Evolutionary conservation across 352 stramenopile species (phyloP).

Genomic region (Globisporangium alternatum): DNA sequence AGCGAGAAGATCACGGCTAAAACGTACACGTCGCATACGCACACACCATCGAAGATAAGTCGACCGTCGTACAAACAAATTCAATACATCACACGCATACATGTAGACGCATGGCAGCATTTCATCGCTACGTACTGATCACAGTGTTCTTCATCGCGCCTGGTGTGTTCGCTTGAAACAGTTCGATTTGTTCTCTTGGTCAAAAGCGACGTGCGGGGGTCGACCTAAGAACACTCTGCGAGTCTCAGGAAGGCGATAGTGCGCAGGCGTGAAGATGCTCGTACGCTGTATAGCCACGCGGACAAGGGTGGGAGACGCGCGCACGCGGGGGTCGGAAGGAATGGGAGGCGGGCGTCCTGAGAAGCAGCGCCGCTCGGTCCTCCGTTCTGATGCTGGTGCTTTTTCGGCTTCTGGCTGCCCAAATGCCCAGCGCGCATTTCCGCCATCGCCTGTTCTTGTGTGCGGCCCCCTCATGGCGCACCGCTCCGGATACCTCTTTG

Average conservation of each 20-base stretch:
- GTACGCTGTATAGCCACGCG: not conserved
- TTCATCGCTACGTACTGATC: constrained; percentile 41
- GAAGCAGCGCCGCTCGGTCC: not conserved
- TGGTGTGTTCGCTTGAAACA: not conserved
- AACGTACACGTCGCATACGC: constrained; percentile 4
- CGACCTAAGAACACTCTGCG: not conserved
- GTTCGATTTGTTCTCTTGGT: not conserved
- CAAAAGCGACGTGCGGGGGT: not conserved
- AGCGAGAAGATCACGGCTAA: constrained; percentile 78
- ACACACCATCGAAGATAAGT: constrained; percentile 13
- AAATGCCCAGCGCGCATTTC: constrained; percentile 3
- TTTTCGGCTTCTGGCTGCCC: not conserved
- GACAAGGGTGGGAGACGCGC: too few relatives aligned
- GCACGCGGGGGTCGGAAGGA: not conserved
- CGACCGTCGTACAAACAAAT: not conserved
- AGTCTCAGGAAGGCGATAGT: not conserved
- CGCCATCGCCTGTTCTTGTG: not conserved
- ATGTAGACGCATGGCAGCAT: not conserved
- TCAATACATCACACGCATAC: not conserved
- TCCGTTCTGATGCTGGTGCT: not conserved
- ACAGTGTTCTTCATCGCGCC: constrained; percentile 71
- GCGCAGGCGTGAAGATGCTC: not conserved
- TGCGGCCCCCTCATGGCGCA: not conserved
- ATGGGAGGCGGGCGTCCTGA: not conserved
- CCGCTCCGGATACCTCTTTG: constrained; percentile 4